Percentiles rank a stretch among this genome's conserved stretches.
Conservation (phyloP, 495 filamentous ascomycete genomes). For the Penicillium herquei region DNA sequence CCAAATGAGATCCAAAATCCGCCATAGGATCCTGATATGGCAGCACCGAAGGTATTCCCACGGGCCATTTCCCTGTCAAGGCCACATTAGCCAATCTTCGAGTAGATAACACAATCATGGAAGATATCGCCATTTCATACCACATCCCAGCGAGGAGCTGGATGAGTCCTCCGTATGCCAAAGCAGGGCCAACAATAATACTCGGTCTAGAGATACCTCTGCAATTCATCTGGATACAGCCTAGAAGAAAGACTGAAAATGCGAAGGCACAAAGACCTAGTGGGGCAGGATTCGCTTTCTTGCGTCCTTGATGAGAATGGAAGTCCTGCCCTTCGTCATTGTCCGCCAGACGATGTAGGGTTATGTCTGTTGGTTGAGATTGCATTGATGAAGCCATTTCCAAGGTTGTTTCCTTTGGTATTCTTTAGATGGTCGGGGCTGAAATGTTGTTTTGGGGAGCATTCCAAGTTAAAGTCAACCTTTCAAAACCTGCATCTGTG, state of each 20-base stretch:
- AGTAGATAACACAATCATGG: not conserved
- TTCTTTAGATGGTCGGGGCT: too few species aligned
- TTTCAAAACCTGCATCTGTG: too few species aligned
- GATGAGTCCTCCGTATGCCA: slow-evolving; percentile 73
- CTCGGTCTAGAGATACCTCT: slow-evolving; percentile 54
- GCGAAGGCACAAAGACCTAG: slow-evolving; percentile 78
- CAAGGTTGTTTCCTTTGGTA: too few species aligned
- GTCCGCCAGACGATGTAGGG: too few species aligned
- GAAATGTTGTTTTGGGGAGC: too few species aligned
- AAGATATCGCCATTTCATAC: slow-evolving; percentile 51
- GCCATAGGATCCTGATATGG: slow-evolving; percentile 88
- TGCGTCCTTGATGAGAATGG: slow-evolving; percentile 46
- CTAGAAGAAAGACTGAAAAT: slow-evolving; percentile 80
- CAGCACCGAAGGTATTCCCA: slow-evolving; percentile 92
- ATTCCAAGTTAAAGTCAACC: too few species aligned
- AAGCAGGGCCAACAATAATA: slow-evolving; percentile 60
- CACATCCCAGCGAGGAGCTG: slow-evolving; percentile 82
- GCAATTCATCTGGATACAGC: slow-evolving; percentile 66
- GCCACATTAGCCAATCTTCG: not conserved
- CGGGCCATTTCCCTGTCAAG: slow-evolving; percentile 84
- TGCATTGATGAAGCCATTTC: too few species aligned
- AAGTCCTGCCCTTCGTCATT: too few species aligned
- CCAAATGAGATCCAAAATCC: slow-evolving; percentile 91
- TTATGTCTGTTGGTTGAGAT: too few species aligned
- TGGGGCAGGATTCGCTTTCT: slow-evolving; percentile 75